Conservation (phyloP, 2,329 filamentous ascomycete genomes). For the Microdochium bolleyi region DNA sequence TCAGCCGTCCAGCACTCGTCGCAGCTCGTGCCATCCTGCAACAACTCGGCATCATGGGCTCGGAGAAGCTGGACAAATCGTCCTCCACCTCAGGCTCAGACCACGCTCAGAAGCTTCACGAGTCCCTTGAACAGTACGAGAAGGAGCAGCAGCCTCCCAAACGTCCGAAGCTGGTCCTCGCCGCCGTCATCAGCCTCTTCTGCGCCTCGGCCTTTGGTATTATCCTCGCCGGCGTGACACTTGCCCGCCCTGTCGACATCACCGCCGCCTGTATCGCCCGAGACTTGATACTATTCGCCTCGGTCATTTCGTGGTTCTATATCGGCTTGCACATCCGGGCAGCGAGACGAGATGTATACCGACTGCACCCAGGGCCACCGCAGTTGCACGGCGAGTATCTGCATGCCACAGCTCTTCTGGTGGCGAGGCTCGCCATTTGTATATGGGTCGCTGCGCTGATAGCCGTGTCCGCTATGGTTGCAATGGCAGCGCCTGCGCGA, state of each 20-base stretch:
- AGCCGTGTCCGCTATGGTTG: conserved; percentile 18
- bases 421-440: conserved; percentile 17
- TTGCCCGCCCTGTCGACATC: conserved; percentile 11
- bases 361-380: conserved; percentile 9
- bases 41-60: background rate
- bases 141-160: conserved; percentile 8
- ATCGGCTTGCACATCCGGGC: conserved; percentile 19
- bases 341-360: background rate
- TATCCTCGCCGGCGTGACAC: conserved; percentile 15
- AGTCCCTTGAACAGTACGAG: conserved; percentile 15
- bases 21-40: background rate
- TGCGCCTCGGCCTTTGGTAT: conserved; percentile 18
- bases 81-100: background rate
- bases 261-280: conserved; percentile 17
- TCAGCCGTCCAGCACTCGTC: background rate
- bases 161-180: conserved; percentile 16
- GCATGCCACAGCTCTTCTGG: conserved; percentile 18
- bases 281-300: conserved; percentile 20
- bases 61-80: background rate
- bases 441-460: conserved; percentile 21
- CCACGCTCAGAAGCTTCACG: conserved; percentile 2
- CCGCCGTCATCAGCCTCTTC: conserved; percentile 17
- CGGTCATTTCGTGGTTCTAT: conserved; percentile 15
- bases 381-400: conserved; percentile 19
- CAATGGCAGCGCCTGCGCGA: conserved; percentile 6